Evolutionary conservation across 257 asterid species (phyloP).

Genomic region (Ilex asprella): DNA sequence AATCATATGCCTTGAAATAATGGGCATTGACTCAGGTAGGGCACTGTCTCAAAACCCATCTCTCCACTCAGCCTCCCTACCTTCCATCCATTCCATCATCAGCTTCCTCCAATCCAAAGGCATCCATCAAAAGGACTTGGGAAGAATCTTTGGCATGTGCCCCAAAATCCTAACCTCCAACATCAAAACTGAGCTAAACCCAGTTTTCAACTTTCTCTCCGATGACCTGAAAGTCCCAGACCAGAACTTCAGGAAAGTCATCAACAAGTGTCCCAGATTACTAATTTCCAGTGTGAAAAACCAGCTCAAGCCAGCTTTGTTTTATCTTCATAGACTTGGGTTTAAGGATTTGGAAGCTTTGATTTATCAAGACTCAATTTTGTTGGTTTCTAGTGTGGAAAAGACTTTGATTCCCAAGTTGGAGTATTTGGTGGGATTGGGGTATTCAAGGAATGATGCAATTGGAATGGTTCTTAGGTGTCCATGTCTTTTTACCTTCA

Average conservation of each 20-base stretch:
- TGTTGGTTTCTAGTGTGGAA: slow-evolving; percentile 76
- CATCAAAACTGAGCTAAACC: slow-evolving; percentile 44
- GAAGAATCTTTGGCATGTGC: slow-evolving; percentile 81
- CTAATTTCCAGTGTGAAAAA: slow-evolving; percentile 53
- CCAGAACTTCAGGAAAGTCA: slow-evolving; percentile 42
- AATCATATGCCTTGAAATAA: slow-evolving; percentile 82
- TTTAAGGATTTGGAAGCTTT: slow-evolving; percentile 43
- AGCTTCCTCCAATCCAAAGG: slow-evolving; percentile 82
- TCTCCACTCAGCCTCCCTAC: slow-evolving; percentile 53
- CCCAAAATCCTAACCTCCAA: slow-evolving; percentile 70
- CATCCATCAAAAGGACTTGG: slow-evolving; percentile 72
- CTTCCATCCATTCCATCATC: slow-evolving; percentile 57
- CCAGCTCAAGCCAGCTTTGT: slow-evolving; percentile 78
- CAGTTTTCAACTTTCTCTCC: slow-evolving; percentile 67
- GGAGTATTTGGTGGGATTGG: slow-evolving; percentile 42
- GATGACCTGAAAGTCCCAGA: slow-evolving; percentile 57
- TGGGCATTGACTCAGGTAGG: slow-evolving; percentile 88
- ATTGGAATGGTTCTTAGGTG: slow-evolving; percentile 70
- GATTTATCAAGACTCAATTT: slow-evolving; percentile 64
- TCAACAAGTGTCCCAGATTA: slow-evolving; percentile 76
- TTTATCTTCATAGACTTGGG: slow-evolving; percentile 69
- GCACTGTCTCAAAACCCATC: slow-evolving; percentile 70
- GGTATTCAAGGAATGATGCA: slow-evolving; percentile 49
- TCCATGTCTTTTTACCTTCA: slow-evolving; percentile 73
- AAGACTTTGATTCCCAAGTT: slow-evolving; percentile 80